Conservation (phyloP, 148 eudicot species). For the Camellia lanceoleosa region DNA sequence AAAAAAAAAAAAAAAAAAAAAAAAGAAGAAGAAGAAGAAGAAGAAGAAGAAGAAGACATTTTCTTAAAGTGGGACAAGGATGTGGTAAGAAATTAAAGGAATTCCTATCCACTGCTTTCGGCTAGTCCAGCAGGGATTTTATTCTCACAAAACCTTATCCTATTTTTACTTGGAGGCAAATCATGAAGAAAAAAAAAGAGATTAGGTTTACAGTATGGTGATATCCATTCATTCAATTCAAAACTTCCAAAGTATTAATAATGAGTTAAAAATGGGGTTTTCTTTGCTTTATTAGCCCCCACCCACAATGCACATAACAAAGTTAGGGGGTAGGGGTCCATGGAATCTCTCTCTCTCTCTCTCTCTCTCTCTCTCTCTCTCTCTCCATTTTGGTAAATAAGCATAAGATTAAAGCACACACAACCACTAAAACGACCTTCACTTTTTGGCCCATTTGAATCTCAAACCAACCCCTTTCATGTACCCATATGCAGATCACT, state of each 20-base stretch:
- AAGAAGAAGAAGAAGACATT: neutral
- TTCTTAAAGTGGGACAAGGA: neutral
- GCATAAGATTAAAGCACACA: neutral
- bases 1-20: no score
- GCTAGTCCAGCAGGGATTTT: neutral
- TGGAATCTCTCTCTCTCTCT: constrained; percentile 3
- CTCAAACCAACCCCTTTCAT: no score
- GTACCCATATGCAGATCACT: no score
- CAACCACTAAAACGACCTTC: neutral
- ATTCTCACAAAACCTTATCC: constrained; percentile 13
- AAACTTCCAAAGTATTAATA: constrained; percentile 3
- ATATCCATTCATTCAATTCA: constrained; percentile 3
- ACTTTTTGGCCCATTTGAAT: neutral
- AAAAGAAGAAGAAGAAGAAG: no score
- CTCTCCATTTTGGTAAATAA: neutral
- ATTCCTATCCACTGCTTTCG: neutral
- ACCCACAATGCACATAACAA: neutral
- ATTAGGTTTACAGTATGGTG: constrained; percentile 12
- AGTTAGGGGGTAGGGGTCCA: constrained; percentile 11
- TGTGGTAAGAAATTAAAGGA: neutral
- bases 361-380: neutral
- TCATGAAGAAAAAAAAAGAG: neutral
- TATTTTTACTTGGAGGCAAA: neutral
- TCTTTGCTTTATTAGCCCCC: neutral
- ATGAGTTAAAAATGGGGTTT: neutral